Base-by-base conservation (phyloP, 768 basidiomycete genomes). In the Royoungia palumana region DNA sequence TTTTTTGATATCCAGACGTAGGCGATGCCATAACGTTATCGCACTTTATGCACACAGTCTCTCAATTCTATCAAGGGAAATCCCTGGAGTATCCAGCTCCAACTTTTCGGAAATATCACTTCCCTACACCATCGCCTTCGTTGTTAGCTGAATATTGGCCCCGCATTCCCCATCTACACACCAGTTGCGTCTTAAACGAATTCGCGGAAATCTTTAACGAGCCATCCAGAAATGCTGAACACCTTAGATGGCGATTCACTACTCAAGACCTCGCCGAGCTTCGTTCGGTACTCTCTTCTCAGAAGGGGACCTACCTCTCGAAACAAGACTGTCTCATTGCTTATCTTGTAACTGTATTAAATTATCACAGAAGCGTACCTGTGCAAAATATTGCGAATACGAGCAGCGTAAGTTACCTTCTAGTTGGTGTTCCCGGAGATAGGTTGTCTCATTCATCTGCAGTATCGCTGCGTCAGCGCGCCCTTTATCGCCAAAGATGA, bases 321-420 rank as follows among this genome's bases (percentile, higher is more conserved):
- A 44, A 45, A 6, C 69, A 70, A 21, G 67, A 70, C 47, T 63
- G 64, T 49, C 53, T 70, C 36, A 61, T 57, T 2, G 66, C 67
- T 13, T 64, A 61, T 47, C 30, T 68, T 8, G 56, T 63, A 16
- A 37, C 54, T 4, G 43, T 57, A 12, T 41, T 68, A 16, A 64
- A 67, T 27, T 42, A 49, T 9, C 47, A 54, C 37, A 39, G 27
- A 32, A 49, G 35, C 4, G 19, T 20, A 28, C 25, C 52, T 6
- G 54, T 70, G 7, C 46, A 41, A 3, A 49, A 16, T 16, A 48
- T 70, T 27, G 60, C 63, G 10, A 69, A 70, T 48, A 58, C 54
- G 2, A 60, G 60, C 14, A 67, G 56, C 28, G 66, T 69, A 41
- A 51, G 64, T 51, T 14, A 11, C 14, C n/a, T 35, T 8, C 8